Evolutionary conservation across 2,329 filamentous ascomycete genomes (phyloP), one percentile per base, ranked within the genome.

Genomic region (Ophiostoma novo-ulmi): DNA sequence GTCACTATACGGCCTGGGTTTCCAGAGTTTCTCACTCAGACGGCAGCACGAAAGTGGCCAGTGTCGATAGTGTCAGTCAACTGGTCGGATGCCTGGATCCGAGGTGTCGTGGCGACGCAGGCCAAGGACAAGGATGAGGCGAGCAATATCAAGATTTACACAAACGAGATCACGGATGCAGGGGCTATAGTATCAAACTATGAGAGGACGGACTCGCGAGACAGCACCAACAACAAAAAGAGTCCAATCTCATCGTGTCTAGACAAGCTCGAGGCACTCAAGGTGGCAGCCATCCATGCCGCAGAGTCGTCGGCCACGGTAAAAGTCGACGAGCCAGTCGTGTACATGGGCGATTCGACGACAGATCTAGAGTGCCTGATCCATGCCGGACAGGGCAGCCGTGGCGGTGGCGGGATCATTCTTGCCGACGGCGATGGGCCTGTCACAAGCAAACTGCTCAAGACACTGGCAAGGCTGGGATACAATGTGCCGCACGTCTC

Each of bases 311-410:
- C 39, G 39, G 39, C 39, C 39, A 44, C 39, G 11, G 14, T 44
- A 3, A 17, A 17, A 13, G 14, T 44, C 8, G 31, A 36, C 41
- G 61, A 41, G 39, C 55, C 71, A 0, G 65, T 71, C n/a, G 76
- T 85, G n/a, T 88, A 88, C 77, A 82, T 87, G 75, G 86, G 86
- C 8, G 86, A 88, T 75, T 87, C 85, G 38, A 81, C 81, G 1
- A 87, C 85, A 1, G 86, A 88, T 75, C 76, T 88, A 70, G 82
- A 83, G 75, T 88, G 85, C 71, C 76, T 88, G 52, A 73, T 86
- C 0, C 35, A 41, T 1, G 72, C 74, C 22, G 64, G 22, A 8
- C 20, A 39, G 36, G 63, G 36, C 41, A 14, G 75, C 77, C 31
- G 77, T 76, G 1, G 77, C 78, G 6, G 66, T 73, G 71, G 72